Conservation (phyloP, 2,329 filamentous ascomycete genomes). For the Pseudomassariella vexata region DNA sequence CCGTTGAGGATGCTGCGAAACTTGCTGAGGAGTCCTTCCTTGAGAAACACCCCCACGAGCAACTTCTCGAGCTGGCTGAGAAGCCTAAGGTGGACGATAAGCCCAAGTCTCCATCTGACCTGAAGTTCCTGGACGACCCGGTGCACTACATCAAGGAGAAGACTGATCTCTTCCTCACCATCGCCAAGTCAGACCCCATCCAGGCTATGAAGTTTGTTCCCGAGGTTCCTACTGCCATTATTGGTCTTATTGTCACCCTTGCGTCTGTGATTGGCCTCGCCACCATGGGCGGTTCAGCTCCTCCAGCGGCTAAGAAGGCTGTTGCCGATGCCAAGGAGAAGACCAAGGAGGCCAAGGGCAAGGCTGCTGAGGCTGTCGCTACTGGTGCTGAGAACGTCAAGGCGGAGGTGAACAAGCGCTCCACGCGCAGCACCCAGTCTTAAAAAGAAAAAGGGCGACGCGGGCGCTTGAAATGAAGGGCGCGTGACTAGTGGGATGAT, state of each 20-base stretch:
- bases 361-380: constrained; percentile 55
- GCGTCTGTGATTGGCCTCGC: constrained; percentile 66
- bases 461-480: neutral
- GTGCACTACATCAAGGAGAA: constrained; percentile 87
- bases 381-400: constrained; percentile 69
- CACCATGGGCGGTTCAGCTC: constrained; percentile 55
- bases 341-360: constrained; percentile 70
- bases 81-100: constrained; percentile 69
- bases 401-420: constrained; percentile 61
- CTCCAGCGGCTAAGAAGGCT: constrained; percentile 69
- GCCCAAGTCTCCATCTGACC: constrained; percentile 66
- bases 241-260: constrained; percentile 62
- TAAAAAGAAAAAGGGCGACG: constrained; percentile 15
- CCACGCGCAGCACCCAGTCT: constrained; percentile 51
- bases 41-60: constrained; percentile 79
- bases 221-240: constrained; percentile 79
- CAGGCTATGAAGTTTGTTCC: constrained; percentile 85
- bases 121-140: constrained; percentile 88
- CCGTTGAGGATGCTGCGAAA: constrained; percentile 83
- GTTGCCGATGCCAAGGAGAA: constrained; percentile 62
- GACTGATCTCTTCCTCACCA: constrained; percentile 80
- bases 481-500: constrained; percentile 1
- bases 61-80: constrained; percentile 69
- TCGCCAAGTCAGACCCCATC: constrained; percentile 75
- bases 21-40: constrained; percentile 86